Base-by-base conservation (phyloP, 352 stramenopile species). In the Elongisporangium undulatum region DNA sequence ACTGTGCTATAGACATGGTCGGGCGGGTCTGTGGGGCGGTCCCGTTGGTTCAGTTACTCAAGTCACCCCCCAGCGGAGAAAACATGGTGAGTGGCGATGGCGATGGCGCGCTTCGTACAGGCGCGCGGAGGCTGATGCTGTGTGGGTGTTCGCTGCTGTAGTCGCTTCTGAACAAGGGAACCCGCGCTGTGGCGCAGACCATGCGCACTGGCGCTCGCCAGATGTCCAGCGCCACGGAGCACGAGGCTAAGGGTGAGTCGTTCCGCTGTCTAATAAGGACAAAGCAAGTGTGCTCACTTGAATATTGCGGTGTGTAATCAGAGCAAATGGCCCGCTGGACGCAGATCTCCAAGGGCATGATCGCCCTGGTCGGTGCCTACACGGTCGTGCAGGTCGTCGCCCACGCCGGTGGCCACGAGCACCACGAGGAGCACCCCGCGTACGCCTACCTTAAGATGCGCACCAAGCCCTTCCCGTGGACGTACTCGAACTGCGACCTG, bases 381-480 rank as follows among this genome's bases (percentile, higher is more conserved):
- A 89, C 82, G 58, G 81, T 75, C 48, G 57, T 75, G 55, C 81
- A 90, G 63, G 58, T 89, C 52, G 56, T 81, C 56, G 69, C 76
- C 56, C 70, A 83, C 66, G 64, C 69, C 15, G 53, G 50, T 61
- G 67, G 67, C 60, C 75, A 89, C 64, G 72, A 79, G 45, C 77
- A 92, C 72, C 68, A 92, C 38, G 69, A 92, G 45, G 72, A 89
- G 56, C 68, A 61, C 23, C 78, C 79, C 4, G 75, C 73, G 53
- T 95, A 78, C 72, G 71, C 83, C 41, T 92, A 95, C 80, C 82
- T 93, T 66, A 95, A 92, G 74, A 76, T 95, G 58, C 85, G 85
- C 71, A 95, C 72, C 69, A 95, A 95, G 75, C 85, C 85, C 22
- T 95, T 85, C 73, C 85, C 85, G 62, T 95, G 85, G 85, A 61